phyloP scores from a whole-genome alignment of 1,284 basidiomycete species.

The Singerocomus inundabilis region DNA sequence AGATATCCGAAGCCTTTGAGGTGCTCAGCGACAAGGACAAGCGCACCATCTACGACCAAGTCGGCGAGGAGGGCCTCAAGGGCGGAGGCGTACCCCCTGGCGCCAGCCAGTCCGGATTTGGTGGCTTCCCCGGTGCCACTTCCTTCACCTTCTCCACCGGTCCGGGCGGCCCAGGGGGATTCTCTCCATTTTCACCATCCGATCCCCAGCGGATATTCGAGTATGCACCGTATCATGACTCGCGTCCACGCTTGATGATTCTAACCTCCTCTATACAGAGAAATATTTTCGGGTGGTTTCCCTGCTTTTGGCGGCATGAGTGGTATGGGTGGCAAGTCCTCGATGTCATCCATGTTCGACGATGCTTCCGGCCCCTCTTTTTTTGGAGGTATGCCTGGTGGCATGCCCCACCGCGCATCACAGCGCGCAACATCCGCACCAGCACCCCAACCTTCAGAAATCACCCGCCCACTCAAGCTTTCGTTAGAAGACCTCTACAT shows the following conservation, averaged over 20 bases:
- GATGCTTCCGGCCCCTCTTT: constrained; percentile 47
- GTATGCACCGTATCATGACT: constrained; percentile 44
- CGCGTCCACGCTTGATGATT: neutral
- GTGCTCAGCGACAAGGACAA: constrained; percentile 95
- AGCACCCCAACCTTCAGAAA: constrained; percentile 54
- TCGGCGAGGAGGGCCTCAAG: constrained; percentile 96
- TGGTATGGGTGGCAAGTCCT: constrained; percentile 37
- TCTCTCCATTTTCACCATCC: constrained; percentile 49
- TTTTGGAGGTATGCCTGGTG: constrained; percentile 56
- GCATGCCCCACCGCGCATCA: constrained; percentile 33
- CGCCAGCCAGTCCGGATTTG: constrained; percentile 51
- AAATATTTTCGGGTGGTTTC: constrained; percentile 59
- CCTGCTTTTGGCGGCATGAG: constrained; percentile 33
- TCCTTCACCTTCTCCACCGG: constrained; percentile 63
- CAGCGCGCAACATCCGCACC: constrained; percentile 27
- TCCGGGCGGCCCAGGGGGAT: constrained; percentile 53
- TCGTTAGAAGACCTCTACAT: constrained; percentile 90
- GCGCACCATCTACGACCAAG: constrained; percentile 90
- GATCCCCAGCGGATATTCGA: constrained; percentile 94
- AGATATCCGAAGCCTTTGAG: constrained; percentile 96
- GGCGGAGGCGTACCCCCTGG: constrained; percentile 54
- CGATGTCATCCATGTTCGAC: constrained; percentile 40
- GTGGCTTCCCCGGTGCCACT: constrained; percentile 48
- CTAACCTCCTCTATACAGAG: constrained; percentile 44
- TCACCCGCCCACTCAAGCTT: constrained; percentile 82